phyloP scores from a whole-genome alignment of 2,329 filamentous ascomycete species.

The Botryotinia calthae region DNA sequence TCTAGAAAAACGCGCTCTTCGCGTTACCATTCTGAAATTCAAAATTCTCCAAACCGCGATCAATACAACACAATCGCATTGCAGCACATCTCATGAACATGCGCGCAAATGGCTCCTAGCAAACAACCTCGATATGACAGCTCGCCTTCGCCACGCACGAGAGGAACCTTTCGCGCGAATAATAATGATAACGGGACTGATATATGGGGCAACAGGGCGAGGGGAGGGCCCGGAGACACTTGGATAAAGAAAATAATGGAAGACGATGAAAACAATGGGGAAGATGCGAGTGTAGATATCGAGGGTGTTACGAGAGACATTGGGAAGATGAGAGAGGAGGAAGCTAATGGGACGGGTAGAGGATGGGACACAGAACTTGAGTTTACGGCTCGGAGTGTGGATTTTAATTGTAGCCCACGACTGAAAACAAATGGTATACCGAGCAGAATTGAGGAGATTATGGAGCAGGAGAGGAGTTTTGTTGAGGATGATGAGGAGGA shows the following conservation, averaged over 20 bases:
- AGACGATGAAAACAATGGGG: conserved; percentile 7
- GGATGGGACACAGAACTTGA: conserved; percentile 34
- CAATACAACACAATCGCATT: conserved; percentile 6
- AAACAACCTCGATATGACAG: conserved; percentile 19
- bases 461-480: conserved; percentile 28
- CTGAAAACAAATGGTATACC: conserved; percentile 14
- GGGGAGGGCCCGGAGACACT: not conserved
- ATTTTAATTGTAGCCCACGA: conserved; percentile 28
- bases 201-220: conserved; percentile 9
- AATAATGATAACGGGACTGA: not conserved
- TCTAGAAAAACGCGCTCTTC: conserved; percentile 11
- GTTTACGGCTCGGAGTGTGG: conserved; percentile 34
- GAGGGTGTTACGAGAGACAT: conserved; percentile 19
- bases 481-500: conserved; percentile 15
- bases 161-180: not conserved
- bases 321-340: conserved; percentile 19
- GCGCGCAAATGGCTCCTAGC: conserved; percentile 17
- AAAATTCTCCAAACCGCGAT: not conserved
- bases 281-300: conserved; percentile 15
- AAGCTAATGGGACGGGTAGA: conserved; percentile 5
- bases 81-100: conserved; percentile 4
- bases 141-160: conserved; percentile 19
- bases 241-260: conserved; percentile 19
- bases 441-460: conserved; percentile 32
- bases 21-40: conserved; percentile 13